Evolutionary conservation across 1,284 basidiomycete species (phyloP).

Genomic region (Boletus hoseneyae): DNA sequence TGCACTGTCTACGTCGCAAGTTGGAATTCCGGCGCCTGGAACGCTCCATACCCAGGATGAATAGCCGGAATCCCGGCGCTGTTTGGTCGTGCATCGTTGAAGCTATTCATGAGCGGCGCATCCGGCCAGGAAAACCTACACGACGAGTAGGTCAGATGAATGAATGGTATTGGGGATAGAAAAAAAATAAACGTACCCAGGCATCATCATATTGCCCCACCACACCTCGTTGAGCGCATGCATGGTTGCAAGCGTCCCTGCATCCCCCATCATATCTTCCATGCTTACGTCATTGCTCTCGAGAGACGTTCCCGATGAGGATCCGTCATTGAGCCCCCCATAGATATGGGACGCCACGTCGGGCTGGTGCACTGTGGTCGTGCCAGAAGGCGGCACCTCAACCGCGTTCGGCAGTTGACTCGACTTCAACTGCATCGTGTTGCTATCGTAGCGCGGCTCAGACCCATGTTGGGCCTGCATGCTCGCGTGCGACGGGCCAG

Average conservation of each 20-base stretch:
- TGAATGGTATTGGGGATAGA: not conserved
- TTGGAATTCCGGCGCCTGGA: conserved; percentile 21
- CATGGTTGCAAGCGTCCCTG: conserved; percentile 69
- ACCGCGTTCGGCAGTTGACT: not conserved
- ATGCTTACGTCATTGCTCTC: conserved; percentile 39
- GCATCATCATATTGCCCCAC: conserved; percentile 81
- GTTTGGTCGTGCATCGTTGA: conserved; percentile 17
- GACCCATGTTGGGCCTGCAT: conserved; percentile 9
- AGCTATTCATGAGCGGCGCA: conserved; percentile 22
- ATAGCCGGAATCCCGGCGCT: conserved; percentile 20
- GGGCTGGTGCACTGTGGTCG: conserved; percentile 37
- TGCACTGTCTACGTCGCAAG: conserved; percentile 20
- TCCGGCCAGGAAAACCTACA: conserved; percentile 34
- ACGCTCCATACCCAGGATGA: conserved; percentile 21
- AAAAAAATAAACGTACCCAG: conserved; percentile 46
- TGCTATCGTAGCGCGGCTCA: conserved; percentile 9
- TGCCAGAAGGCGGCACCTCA: not conserved
- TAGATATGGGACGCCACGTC: conserved; percentile 41
- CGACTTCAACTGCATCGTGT: conserved; percentile 22
- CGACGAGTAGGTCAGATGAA: not conserved
- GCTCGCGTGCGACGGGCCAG: conserved; percentile 9
- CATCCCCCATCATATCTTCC: conserved; percentile 40
- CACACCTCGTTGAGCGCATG: conserved; percentile 65
- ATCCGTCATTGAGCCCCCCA: not conserved
- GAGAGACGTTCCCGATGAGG: not conserved